Conservation (phyloP, 2,329 filamentous ascomycete species). For the Thelonectria rubi region DNA sequence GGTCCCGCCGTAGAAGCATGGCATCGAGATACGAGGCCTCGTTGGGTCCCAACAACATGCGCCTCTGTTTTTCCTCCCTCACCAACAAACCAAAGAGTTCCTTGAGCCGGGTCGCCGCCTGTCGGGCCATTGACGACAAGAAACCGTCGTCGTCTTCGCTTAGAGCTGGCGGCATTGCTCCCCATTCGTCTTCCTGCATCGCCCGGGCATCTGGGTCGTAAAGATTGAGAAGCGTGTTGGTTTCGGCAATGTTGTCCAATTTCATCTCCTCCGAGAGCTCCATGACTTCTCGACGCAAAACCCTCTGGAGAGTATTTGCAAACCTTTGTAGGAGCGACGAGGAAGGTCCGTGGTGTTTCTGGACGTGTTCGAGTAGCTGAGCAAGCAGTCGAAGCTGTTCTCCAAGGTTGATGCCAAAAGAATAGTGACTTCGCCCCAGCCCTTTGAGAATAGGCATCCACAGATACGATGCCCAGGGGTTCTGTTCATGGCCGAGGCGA, state of each 20-base stretch:
- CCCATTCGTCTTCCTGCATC: conserved; percentile 18
- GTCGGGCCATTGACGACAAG: conserved; percentile 31
- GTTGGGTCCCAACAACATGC: conserved; percentile 29
- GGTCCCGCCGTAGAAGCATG: conserved; percentile 47
- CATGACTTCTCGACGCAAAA: conserved; percentile 40
- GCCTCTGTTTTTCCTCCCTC: conserved; percentile 36
- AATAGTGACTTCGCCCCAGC: conserved; percentile 43
- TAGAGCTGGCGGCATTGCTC: neutral
- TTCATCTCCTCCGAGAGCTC: conserved; percentile 32
- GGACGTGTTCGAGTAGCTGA: conserved; percentile 43
- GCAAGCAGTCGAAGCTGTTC: conserved; percentile 45
- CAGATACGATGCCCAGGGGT: conserved; percentile 43
- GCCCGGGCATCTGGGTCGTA: conserved; percentile 30
- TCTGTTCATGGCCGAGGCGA: conserved; percentile 36
- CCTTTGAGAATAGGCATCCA: conserved; percentile 49
- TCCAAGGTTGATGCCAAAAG: conserved; percentile 40
- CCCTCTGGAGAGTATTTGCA: conserved; percentile 39
- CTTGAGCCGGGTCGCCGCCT: conserved; percentile 39
- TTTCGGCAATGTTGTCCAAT: conserved; percentile 18
- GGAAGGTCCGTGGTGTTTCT: conserved; percentile 36
- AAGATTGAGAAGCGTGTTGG: conserved; percentile 27
- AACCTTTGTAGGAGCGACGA: conserved; percentile 38
- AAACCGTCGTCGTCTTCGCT: conserved; percentile 7
- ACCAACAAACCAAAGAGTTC: conserved; percentile 41
- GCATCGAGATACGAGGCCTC: conserved; percentile 45